Conservation (phyloP, 164 flowering plant genomes). For the Sextonia rubra region DNA sequence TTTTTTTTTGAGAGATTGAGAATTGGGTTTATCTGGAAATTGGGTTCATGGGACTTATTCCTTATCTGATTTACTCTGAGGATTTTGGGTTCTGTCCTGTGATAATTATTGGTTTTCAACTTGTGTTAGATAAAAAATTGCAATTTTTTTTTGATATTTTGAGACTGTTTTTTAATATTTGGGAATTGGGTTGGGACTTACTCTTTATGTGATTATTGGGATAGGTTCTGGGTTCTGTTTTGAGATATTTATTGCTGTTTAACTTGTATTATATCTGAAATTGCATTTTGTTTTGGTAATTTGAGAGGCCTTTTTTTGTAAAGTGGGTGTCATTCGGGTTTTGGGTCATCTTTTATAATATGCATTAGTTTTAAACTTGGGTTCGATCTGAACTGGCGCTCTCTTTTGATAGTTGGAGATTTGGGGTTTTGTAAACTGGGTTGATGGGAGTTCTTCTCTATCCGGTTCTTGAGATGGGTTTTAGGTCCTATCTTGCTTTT, state of each 20-base stretch:
- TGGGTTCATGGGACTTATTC: no score
- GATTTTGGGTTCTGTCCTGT: not conserved
- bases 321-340: not conserved
- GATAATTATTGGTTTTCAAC: not conserved
- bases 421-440: not conserved
- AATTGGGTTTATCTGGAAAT: no score
- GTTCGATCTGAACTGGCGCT: not conserved
- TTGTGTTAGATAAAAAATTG: not conserved
- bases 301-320: no score
- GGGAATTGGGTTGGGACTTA: not conserved
- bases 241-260: no score
- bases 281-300: no score
- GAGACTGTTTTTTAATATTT: not conserved
- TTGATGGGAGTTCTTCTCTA: not conserved
- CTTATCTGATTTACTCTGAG: no score
- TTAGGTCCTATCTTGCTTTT: not conserved
- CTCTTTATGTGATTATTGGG: not conserved
- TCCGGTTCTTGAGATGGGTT: not conserved
- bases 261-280: no score
- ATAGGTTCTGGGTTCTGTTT: no score
- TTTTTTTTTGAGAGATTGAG: no score
- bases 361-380: not conserved
- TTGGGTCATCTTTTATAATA: not conserved
- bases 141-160: not conserved
- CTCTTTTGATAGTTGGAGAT: not conserved